Conservation (phyloP, 2,329 filamentous ascomycete species). For the Neonectria faginata region DNA sequence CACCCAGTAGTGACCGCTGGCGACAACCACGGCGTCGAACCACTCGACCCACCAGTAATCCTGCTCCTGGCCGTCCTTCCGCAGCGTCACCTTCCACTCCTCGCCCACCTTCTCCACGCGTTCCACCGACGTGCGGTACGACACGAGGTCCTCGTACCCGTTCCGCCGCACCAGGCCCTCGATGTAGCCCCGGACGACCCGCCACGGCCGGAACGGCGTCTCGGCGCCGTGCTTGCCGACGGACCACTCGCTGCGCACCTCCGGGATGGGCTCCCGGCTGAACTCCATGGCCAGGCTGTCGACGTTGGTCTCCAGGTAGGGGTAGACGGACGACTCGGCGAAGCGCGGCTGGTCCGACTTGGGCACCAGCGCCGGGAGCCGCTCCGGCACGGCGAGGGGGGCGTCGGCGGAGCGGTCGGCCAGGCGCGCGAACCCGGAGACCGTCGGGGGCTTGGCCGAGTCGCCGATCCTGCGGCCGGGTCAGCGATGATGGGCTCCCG, state of each 20-base stretch:
- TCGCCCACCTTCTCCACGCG: constrained; percentile 60
- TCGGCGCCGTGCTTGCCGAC: constrained; percentile 61
- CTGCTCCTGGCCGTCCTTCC: constrained; percentile 48
- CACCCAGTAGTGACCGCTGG: constrained; percentile 69
- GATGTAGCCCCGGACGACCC: constrained; percentile 67
- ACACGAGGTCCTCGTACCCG: constrained; percentile 64
- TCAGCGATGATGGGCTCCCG: constrained; percentile 5
- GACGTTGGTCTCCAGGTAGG: constrained; percentile 73
- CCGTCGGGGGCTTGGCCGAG: constrained; percentile 50
- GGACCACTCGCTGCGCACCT: constrained; percentile 45
- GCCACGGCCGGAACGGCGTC: constrained; percentile 72
- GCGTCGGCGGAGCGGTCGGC: constrained; percentile 62
- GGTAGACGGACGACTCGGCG: constrained; percentile 69
- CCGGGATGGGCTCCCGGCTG: constrained; percentile 65
- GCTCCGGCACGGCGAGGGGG: constrained; percentile 58
- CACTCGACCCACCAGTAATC: constrained; percentile 73
- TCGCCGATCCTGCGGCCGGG: constrained; percentile 55
- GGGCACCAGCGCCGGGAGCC: constrained; percentile 59
- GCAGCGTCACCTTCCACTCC: constrained; percentile 65
- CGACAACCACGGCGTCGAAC: constrained; percentile 71
- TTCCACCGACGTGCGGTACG: constrained; percentile 71
- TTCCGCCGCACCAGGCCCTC: constrained; percentile 62
- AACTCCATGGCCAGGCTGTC: constrained; percentile 69
- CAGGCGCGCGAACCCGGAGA: constrained; percentile 59
- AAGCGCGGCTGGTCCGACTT: constrained; percentile 60